phyloP scores from a whole-genome alignment of 1,284 basidiomycete species.

The Malassezia dermatis region DNA sequence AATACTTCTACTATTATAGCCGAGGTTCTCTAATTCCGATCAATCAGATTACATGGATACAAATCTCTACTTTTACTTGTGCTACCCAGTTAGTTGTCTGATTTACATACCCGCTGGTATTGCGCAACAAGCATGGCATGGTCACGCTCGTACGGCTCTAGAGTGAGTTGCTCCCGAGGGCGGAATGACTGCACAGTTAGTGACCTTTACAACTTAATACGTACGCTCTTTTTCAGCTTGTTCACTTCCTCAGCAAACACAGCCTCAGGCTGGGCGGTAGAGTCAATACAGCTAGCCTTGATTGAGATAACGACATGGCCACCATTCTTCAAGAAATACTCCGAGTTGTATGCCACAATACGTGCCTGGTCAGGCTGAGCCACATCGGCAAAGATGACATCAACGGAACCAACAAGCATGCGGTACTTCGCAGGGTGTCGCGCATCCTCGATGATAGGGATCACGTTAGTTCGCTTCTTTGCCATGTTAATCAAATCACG shows the following conservation, averaged over 20 bases:
- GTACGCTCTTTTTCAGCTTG: conserved; percentile 59
- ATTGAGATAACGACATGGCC: conserved; percentile 93
- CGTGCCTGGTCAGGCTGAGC: conserved; percentile 93
- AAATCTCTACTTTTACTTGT: not conserved
- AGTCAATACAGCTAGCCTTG: conserved; percentile 99
- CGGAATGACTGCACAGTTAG: conserved; percentile 18
- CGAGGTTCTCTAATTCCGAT: not conserved
- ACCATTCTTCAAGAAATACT: conserved; percentile 89
- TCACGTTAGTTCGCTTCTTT: conserved; percentile 97
- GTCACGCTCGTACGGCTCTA: conserved; percentile 50
- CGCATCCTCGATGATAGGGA: conserved; percentile 95
- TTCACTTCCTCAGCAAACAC: conserved; percentile 86
- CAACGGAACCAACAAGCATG: conserved; percentile 44
- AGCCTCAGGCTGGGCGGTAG: conserved; percentile 74
- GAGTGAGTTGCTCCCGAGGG: conserved; percentile 80
- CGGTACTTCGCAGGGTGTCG: conserved; percentile 59
- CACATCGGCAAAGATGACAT: conserved; percentile 72
- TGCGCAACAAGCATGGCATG: conserved; percentile 45
- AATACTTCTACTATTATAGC: not conserved
- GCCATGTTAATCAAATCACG: conserved; percentile 99
- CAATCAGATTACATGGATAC: not conserved
- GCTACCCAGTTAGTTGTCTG: not conserved
- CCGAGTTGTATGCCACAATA: conserved; percentile 73
- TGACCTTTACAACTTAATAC: not conserved
- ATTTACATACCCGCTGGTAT: conserved; percentile 31